Base-by-base conservation (phyloP, 495 filamentous ascomycete genomes). In the Penicillium canescens region DNA sequence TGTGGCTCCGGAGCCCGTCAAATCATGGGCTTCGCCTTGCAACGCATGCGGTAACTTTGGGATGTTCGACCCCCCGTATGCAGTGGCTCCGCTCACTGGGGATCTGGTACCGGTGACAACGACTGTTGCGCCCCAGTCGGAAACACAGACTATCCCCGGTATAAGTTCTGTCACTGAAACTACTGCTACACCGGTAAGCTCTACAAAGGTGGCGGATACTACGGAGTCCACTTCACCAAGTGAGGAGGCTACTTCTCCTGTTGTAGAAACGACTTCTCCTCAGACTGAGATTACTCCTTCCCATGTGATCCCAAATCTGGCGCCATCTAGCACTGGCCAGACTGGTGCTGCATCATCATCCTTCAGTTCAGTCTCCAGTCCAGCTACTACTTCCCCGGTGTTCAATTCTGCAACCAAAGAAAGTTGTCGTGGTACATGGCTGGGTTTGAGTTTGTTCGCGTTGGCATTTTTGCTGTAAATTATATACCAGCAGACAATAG, bases 21-120 rank as follows among this genome's bases (percentile, higher is more conserved):
- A 58, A 38, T 57, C 59, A 35, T 61, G 59, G 59, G 59, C 55
- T 18, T 61, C 46, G 13, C 59, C 59, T 18, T 61, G 59, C 39
- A 57, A 57, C 45, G 59, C 59, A 23, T 61, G 59, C 33, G 55
- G 54, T 21, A 39, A 39, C 24, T 61, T 61, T 10, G 59, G 59
- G 0, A 18, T 61, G n/a, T 61, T 61, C 16, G 55, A 61, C 38
- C 59, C 59, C n/a, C 59, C 59, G 8, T 61, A 61, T 46, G 59
- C 55, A 1, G 59, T 58, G 4, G n/a, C 46, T 26, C 54, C 55
- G 13, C 42, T 61, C 9, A 54, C 46, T 42, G 59, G 55, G 34
- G 55, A 51, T n/a, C 33, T 61, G 10, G 59, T 55, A 0, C 55
- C 59, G 10, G 36, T 24, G 46, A 48, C 55, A 16, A 61, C 58